Evolutionary conservation across 352 stramenopile species (phyloP).

Genomic region (Plasmopara halstedii): DNA sequence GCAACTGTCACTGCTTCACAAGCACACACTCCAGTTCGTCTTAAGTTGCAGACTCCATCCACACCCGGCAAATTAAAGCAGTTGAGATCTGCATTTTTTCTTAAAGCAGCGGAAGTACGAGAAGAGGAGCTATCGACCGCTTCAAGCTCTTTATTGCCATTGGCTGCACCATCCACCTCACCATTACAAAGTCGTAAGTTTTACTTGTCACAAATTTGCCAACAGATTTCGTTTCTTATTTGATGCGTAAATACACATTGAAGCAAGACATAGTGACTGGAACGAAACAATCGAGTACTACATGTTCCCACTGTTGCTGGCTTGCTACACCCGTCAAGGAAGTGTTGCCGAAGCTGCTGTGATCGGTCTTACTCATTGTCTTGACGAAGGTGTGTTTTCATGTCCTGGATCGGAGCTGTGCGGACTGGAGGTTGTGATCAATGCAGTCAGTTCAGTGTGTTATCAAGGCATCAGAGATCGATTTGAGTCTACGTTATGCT

Average conservation of each 20-base stretch:
- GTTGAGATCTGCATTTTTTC: slow-evolving; percentile 9
- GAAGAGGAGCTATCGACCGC: slow-evolving; percentile 13
- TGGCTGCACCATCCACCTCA: not conserved
- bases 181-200: slow-evolving; percentile 4
- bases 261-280: slow-evolving; percentile 16
- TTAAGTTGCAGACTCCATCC: slow-evolving; percentile 3
- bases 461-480: slow-evolving; percentile 72
- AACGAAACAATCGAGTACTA: slow-evolving; percentile 52
- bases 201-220: not conserved
- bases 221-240: not conserved
- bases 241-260: not conserved
- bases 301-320: slow-evolving; percentile 66
- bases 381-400: slow-evolving; percentile 58
- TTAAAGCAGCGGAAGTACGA: slow-evolving; percentile 19
- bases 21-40: slow-evolving; percentile 8
- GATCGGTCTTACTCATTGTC: slow-evolving; percentile 38
- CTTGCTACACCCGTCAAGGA: slow-evolving; percentile 71
- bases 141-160: not conserved
- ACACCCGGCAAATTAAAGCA: slow-evolving; percentile 15
- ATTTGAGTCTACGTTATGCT: slow-evolving; percentile 47
- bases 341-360: slow-evolving; percentile 44
- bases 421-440: slow-evolving; percentile 44
- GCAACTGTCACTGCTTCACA: slow-evolving; percentile 19
- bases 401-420: slow-evolving; percentile 26
- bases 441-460: slow-evolving; percentile 61